A percentile compares a stretch with the other conserved stretches of the same genome.
Conservation (phyloP, 2,329 filamentous ascomycete species). For the Acephala macrosclerotiorum region DNA sequence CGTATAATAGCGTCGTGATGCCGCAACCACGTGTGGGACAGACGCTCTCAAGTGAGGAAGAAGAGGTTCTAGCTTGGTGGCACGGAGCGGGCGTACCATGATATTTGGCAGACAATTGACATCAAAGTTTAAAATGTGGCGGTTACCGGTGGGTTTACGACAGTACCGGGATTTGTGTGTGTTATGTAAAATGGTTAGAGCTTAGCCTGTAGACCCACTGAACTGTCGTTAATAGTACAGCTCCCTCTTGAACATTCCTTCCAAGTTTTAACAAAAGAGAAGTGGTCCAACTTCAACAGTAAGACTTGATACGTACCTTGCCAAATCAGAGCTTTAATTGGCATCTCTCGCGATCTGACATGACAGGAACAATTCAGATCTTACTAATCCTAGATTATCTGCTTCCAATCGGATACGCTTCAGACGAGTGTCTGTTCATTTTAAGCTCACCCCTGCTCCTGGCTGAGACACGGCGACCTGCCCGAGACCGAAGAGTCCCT, state of each 20-base stretch:
- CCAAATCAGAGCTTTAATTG: neutral
- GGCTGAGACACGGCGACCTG: neutral
- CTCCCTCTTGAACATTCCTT: no score
- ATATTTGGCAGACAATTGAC: neutral
- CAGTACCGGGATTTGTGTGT: neutral
- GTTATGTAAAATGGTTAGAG: neutral
- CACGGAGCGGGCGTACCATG: neutral
- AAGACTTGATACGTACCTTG: no score
- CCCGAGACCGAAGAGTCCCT: neutral
- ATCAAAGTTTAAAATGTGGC: neutral
- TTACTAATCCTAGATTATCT: constrained; percentile 2
- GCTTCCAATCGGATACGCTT: neutral
- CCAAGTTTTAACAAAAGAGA: no score
- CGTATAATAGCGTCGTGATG: neutral
- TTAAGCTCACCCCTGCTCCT: constrained; percentile 6
- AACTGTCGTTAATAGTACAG: no score
- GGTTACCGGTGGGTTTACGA: constrained; percentile 1
- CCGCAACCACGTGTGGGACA: neutral
- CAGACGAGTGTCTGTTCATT: neutral
- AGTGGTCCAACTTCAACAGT: no score
- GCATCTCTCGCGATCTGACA: neutral
- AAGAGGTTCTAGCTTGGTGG: constrained; percentile 1
- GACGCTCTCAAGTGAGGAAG: neutral
- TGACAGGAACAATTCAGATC: neutral
- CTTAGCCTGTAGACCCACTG: neutral